Conservation (phyloP, 192 early-diverging fungal species). For the Phycomyces blakesleeanus region DNA sequence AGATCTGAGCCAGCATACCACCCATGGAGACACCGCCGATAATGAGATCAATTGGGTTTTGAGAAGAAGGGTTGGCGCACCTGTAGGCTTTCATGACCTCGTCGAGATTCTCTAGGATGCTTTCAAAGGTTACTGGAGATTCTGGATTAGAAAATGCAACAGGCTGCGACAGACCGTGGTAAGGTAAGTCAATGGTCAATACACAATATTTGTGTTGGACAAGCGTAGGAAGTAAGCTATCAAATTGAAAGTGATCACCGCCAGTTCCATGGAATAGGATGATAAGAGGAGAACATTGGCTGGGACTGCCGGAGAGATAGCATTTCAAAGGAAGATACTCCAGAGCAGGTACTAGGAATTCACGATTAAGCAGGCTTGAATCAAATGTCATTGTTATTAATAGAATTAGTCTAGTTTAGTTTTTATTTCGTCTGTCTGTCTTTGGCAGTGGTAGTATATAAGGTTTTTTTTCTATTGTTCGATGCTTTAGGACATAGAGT, state of each 20-base stretch:
- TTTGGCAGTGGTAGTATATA: no score
- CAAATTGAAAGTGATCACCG: slow-evolving; percentile 18
- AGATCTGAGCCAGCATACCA: slow-evolving; percentile 2
- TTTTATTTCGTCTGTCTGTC: no score
- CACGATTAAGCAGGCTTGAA: no score
- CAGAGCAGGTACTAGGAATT: no score
- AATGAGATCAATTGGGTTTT: background rate
- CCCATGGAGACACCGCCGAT: slow-evolving; percentile 24
- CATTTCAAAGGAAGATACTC: no score
- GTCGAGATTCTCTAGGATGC: background rate
- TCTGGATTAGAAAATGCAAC: background rate
- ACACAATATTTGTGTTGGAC: slow-evolving; percentile 45
- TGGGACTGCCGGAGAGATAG: no score
- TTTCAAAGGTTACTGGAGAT: background rate
- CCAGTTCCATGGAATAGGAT: slow-evolving; percentile 25
- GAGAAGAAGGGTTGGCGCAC: background rate
- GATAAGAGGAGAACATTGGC: background rate
- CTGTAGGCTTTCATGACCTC: background rate
- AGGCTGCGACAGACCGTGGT: slow-evolving; percentile 41
- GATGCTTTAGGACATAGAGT: no score
- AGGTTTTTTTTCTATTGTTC: no score
- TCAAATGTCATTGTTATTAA: no score
- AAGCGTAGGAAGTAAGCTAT: slow-evolving; percentile 30
- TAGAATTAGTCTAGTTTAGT: no score
- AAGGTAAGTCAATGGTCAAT: slow-evolving; percentile 36